Evolutionary conservation across 768 basidiomycete genomes (phyloP), one percentile per base, ranked within the genome.

Genomic region (Tulasnella calospora): DNA sequence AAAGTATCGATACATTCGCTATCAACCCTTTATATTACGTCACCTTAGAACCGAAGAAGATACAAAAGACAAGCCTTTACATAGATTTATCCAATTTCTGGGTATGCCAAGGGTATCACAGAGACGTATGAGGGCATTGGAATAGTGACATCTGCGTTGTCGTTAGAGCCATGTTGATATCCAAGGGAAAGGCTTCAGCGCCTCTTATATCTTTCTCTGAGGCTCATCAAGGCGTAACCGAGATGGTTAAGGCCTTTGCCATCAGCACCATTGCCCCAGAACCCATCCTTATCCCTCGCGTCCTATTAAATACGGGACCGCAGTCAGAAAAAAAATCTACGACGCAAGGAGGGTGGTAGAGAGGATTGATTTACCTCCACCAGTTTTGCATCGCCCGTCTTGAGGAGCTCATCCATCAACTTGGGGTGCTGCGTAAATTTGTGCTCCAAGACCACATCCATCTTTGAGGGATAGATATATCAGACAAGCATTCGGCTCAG

Each of bases 261-360:
- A 83, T 93, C 90, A 44, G 84, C 81, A 0, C 90, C 91, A 15
- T 88, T 87, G 4, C 92, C 92, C 92, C 92, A 93, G 81, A 89
- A 91, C n/a, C 82, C 61, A 82, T 94, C 92, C 0, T 61, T 76
- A 5, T 46, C 75, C 30, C 75, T 55, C 19, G 75, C 3, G 57
- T 76, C 55, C 75, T 76, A 44, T 44, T 44, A 36, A 17, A 51
- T 2, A 76, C 13, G 35, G 3, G n/a, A 41, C 41, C 3, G 41
- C 23, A n/a, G 30, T 46, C 35, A 40, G 71, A 17, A 7, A 19
- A 72, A 10, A 36, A 5, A 10, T 67, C 30, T 1, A 33, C 30
- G n/a, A 30, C 33, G n/a, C 55, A 33, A 30, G 61, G 5, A 67
- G 30, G 0, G n/a, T 13, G 21, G 12, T 67, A 23, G 23, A 51